Evolutionary conservation across 305 asterid genomes (phyloP).

Genomic region (Fraxinus albicans): DNA sequence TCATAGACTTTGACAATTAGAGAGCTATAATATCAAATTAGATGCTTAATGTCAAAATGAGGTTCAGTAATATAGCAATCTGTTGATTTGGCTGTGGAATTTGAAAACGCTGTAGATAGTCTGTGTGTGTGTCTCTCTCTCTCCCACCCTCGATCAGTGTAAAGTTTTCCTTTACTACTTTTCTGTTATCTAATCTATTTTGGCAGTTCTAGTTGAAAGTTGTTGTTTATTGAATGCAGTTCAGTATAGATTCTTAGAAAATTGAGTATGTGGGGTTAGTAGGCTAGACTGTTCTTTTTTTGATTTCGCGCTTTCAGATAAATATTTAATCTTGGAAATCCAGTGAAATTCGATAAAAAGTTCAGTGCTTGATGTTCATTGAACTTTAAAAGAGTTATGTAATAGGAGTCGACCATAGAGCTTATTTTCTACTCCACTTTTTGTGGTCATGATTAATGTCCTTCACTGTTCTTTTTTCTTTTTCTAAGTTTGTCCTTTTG

Average conservation of each 20-base stretch:
- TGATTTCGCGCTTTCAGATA: not conserved
- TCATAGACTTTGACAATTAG: constrained; percentile 12
- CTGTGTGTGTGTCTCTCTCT: not conserved
- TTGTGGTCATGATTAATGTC: not conserved
- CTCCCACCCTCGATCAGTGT: not conserved
- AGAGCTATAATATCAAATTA: not conserved
- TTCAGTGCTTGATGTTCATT: not conserved
- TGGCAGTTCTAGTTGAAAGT: not conserved
- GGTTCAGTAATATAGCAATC: constrained; percentile 1
- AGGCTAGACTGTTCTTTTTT: not conserved
- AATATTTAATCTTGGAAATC: not conserved
- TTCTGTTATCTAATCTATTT: not conserved
- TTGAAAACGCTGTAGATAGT: not conserved
- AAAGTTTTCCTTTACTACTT: not conserved
- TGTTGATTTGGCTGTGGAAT: not conserved
- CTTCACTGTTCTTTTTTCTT: not conserved
- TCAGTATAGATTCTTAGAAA: not conserved
- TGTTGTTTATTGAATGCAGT: not conserved
- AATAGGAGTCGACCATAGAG: not conserved
- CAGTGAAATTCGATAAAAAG: not conserved
- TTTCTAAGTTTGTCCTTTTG: not conserved
- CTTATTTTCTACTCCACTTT: not conserved
- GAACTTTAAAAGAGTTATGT: not conserved
- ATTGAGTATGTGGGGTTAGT: not conserved
- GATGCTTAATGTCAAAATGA: not conserved